Percentiles rank a stretch among this genome's conserved stretches.
Evolutionary conservation across 805 yeast species (phyloP).

Genomic region (Ogataea ganodermae): DNA sequence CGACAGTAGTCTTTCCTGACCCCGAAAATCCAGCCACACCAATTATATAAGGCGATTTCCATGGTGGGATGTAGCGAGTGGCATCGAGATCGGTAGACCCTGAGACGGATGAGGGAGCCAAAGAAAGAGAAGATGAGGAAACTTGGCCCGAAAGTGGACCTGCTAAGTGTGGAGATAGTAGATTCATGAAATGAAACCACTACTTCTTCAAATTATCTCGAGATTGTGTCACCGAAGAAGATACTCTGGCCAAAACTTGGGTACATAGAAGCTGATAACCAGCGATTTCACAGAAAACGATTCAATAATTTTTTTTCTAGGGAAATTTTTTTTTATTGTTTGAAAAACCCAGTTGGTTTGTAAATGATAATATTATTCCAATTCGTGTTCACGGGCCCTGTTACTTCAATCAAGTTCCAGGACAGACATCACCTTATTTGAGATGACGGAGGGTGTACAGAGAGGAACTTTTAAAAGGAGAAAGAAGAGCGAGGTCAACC

Average conservation of each 20-base stretch:
- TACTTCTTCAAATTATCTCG: too few species aligned
- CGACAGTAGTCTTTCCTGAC: slow-evolving; percentile 92
- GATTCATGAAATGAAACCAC: too few species aligned
- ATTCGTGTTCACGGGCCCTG: too few species aligned
- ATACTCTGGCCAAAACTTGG: background rate
- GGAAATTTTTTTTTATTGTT: background rate
- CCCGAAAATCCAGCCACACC: slow-evolving; percentile 89
- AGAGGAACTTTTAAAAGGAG: slow-evolving; percentile 26
- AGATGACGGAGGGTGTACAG: slow-evolving; percentile 6
- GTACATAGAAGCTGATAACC: background rate
- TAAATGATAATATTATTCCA: too few species aligned
- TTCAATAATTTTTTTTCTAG: background rate
- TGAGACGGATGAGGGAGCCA: slow-evolving; percentile 8
- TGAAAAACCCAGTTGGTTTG: background rate
- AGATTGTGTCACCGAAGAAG: background rate
- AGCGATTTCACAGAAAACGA: background rate
- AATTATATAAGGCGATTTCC: slow-evolving; percentile 83
- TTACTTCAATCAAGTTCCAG: too few species aligned
- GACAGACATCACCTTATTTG: background rate
- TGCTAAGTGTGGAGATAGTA: slow-evolving; percentile 7
- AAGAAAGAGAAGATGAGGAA: slow-evolving; percentile 7
- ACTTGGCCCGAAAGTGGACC: slow-evolving; percentile 2
- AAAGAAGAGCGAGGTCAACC: slow-evolving; percentile 7
- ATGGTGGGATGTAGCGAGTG: slow-evolving; percentile 68
- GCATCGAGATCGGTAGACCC: slow-evolving; percentile 21